Conservation (phyloP, 1,284 basidiomycete genomes). For the Spongiforma sp. region DNA sequence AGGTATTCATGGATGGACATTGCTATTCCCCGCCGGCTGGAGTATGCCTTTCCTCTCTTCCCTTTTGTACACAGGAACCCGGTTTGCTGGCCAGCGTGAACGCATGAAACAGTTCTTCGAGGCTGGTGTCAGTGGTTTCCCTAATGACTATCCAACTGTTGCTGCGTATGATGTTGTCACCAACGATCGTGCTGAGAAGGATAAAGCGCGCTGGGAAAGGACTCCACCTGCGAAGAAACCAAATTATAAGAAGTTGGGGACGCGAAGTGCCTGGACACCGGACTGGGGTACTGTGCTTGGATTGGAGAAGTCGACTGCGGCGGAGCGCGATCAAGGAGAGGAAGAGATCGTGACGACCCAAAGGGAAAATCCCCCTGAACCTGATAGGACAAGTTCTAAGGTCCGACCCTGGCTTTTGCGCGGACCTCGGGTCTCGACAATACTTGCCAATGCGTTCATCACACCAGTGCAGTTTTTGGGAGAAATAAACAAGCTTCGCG, state of each 20-base stretch:
- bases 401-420: slow-evolving; percentile 69
- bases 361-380: slow-evolving; percentile 39
- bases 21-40: slow-evolving; percentile 88
- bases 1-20: slow-evolving; percentile 81
- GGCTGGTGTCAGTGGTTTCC: slow-evolving; percentile 74
- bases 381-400: slow-evolving; percentile 12
- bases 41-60: slow-evolving; percentile 86
- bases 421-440: slow-evolving; percentile 50
- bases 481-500: slow-evolving; percentile 64
- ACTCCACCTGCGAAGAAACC: slow-evolving; percentile 86
- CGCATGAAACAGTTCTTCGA: slow-evolving; percentile 80
- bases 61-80: slow-evolving; percentile 79
- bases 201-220: slow-evolving; percentile 70
- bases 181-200: slow-evolving; percentile 51
- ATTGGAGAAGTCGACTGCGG: slow-evolving; percentile 30
- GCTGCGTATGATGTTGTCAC: slow-evolving; percentile 57
- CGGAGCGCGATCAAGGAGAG: slow-evolving; percentile 28
- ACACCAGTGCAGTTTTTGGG: slow-evolving; percentile 50
- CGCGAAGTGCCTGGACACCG: slow-evolving; percentile 72
- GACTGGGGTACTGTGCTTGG: slow-evolving; percentile 76
- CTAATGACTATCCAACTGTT: slow-evolving; percentile 77
- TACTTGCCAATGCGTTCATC: slow-evolving; percentile 53
- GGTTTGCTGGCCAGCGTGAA: slow-evolving; percentile 83
- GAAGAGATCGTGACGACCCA: slow-evolving; percentile 59
- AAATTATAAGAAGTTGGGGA: slow-evolving; percentile 72